Conservation (phyloP, 2,329 filamentous ascomycete species). For the Colletotrichum graminicola region DNA sequence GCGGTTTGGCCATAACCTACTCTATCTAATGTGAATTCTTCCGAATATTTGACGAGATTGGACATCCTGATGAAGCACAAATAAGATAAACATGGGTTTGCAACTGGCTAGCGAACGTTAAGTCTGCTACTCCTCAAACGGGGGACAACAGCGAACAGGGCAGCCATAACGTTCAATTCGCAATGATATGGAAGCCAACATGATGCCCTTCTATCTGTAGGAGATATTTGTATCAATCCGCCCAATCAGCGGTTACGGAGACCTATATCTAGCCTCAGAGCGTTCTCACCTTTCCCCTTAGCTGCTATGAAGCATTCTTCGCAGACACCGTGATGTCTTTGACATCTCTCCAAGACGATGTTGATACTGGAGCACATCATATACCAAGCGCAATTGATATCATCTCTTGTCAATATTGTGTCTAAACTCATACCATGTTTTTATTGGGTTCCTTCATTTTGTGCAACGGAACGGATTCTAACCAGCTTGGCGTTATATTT, state of each 20-base stretch:
- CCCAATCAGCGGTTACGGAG: conserved; percentile 1
- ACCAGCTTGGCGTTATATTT: no score
- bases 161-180: not conserved
- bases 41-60: rapidly evolving
- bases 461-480: not conserved
- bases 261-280: not conserved
- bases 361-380: not conserved
- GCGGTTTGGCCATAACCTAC: not conserved
- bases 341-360: not conserved
- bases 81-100: no score
- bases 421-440: not conserved
- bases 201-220: conserved; percentile 6
- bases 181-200: conserved; percentile 12
- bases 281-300: no score
- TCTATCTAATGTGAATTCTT: not conserved
- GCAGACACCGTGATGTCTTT: not conserved
- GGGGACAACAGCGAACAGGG: not conserved
- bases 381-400: not conserved
- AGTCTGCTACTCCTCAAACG: not conserved
- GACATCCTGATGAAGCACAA: not conserved
- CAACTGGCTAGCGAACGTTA: no score
- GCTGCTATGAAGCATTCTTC: no score
- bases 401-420: not conserved
- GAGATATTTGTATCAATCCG: conserved; percentile 7
- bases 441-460: not conserved